Evolutionary conservation across 202 grass and related monocot species (phyloP).

Genomic region (Alloteropsis angusta): DNA sequence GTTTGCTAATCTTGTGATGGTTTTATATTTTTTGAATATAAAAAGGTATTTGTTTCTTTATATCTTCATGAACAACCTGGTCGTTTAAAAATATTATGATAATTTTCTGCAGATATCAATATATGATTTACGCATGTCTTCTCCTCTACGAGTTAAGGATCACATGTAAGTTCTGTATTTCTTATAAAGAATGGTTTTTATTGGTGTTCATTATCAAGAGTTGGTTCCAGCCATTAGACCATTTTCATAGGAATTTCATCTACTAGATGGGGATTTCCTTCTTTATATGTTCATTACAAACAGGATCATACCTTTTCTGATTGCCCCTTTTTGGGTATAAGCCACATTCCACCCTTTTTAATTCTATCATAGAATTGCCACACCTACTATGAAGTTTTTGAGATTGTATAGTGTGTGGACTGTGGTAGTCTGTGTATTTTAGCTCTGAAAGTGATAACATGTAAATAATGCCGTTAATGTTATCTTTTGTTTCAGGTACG

Average conservation of each 20-base stretch:
- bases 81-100: background rate
- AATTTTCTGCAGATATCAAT: constrained; percentile 67
- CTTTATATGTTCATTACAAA: background rate
- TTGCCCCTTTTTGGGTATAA: background rate
- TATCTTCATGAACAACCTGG: background rate
- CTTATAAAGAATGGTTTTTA: background rate
- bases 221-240: background rate
- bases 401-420: background rate
- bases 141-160: constrained; percentile 81
- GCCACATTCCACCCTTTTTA: background rate
- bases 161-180: constrained; percentile 73
- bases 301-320: background rate
- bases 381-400: background rate
- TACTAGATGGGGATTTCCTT: constrained; percentile 1
- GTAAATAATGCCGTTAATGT: background rate
- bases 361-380: background rate
- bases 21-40: background rate
- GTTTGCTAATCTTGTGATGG: background rate
- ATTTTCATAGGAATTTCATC: background rate
- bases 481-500: constrained; percentile 60
- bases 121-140: constrained; percentile 86
- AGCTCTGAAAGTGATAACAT: background rate
- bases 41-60: background rate
- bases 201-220: constrained; percentile 4
- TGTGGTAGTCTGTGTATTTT: background rate